phyloP scores from a whole-genome alignment of 2,329 filamentous ascomycete genomes.

The Cladosporium phlei region DNA sequence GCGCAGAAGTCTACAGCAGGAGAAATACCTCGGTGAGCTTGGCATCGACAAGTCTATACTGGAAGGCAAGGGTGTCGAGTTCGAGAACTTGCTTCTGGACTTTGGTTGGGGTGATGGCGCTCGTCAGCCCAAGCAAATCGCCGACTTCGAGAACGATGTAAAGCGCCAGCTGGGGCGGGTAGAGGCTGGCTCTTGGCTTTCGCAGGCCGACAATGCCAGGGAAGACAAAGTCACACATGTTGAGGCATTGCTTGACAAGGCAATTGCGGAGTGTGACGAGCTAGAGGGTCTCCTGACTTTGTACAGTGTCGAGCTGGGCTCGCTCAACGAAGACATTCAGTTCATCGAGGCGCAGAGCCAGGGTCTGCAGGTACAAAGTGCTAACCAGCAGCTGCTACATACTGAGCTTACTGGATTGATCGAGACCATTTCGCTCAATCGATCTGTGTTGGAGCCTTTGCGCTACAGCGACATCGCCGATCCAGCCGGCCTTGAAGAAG shows the following conservation, averaged over 20 bases:
- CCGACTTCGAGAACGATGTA: conserved; percentile 75
- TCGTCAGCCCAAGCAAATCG: conserved; percentile 68
- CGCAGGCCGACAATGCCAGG: conserved; percentile 68
- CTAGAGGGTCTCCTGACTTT: conserved; percentile 89
- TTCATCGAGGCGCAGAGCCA: conserved; percentile 98
- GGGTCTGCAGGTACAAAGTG: conserved; percentile 91
- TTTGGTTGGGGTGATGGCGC: conserved; percentile 83
- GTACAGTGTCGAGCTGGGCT: conserved; percentile 91
- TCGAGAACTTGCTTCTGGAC: conserved; percentile 76
- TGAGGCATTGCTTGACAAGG: conserved; percentile 76
- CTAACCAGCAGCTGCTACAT: conserved; percentile 91
- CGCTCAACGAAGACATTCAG: conserved; percentile 88
- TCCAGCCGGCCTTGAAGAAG: conserved; percentile 64
- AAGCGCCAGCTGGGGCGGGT: conserved; percentile 84
- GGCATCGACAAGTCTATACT: conserved; percentile 74
- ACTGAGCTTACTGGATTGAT: conserved; percentile 85
- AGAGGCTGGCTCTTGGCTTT: conserved; percentile 88
- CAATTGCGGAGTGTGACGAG: conserved; percentile 94
- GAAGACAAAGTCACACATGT: conserved; percentile 86
- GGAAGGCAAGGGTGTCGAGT: conserved; percentile 70
- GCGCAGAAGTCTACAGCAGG: conserved; percentile 66
- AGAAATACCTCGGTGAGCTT: conserved; percentile 70
- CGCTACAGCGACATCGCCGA: conserved; percentile 69
- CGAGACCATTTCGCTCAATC: conserved; percentile 82
- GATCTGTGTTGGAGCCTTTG: conserved; percentile 68